Evolutionary conservation across 371 early-diverging fungal species (phyloP), one percentile per base, ranked within the genome.

Genomic region (Mortierella sp.): DNA sequence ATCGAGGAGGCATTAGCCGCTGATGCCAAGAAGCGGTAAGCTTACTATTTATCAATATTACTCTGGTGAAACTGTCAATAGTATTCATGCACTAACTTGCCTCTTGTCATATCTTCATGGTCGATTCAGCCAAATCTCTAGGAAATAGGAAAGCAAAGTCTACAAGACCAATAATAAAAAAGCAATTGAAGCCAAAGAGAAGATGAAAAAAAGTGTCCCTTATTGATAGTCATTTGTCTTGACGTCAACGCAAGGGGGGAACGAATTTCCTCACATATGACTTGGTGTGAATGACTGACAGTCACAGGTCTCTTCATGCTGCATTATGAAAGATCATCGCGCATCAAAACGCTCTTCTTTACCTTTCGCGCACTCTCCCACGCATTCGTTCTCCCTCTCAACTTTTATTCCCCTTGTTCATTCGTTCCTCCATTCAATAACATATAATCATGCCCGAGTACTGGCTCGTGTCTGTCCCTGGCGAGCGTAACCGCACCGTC

Each of bases 1-100:
- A 92, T 96, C 60, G 87, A 92, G 65, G 87, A 84, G 30, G 89
- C 90, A 8, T 68, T 93, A 39, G 89, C 85, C n/a, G 85, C 89
- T 11, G 90, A 90, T 66, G 66, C 70, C 22, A 73, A 79, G 63
- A 85, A 77, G 70, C 66, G 79, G 79, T 79, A 66, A 30, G 5
- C 9, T 47, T 30, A 12, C 22, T 24, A 20, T 45, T 35, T 43
- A 43, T 43, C 2, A 3, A 43, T 16, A 43, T 43, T 43, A 30
- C 30, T 30, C 30, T 30, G 30, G 4, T 30, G 30, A 30, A 30
- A 30, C 30, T 30, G 1, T 30, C 4, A 30, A 30, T 30, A 2
- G 2, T 4, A 30, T 30, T 30, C 30, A 30, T 30, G 30, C 30
- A 30, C 30, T 30, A 30, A 30, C 30, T 30, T 30, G 30, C 30